Evolutionary conservation across 2,329 filamentous ascomycete genomes (phyloP).

Genomic region (Onygenales sp.): DNA sequence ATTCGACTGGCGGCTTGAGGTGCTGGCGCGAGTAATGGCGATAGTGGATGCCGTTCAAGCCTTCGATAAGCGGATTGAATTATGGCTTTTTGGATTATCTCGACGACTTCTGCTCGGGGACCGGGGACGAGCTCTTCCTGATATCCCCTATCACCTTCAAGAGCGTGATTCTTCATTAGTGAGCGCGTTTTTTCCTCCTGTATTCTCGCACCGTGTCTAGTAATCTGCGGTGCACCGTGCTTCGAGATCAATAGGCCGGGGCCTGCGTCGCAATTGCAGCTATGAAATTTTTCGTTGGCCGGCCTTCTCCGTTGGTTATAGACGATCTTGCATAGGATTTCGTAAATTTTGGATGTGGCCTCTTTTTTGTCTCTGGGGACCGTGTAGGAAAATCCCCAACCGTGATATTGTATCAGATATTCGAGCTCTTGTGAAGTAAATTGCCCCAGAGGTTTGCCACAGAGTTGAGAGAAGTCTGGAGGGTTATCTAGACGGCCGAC

Average conservation of each 20-base stretch:
- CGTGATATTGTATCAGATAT: constrained; percentile 8
- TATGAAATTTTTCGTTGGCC: constrained; percentile 9
- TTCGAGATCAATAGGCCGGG: constrained; percentile 8
- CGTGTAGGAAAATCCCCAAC: constrained; percentile 8
- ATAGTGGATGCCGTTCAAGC: constrained; percentile 21
- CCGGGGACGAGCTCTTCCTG: background rate
- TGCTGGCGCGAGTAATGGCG: constrained; percentile 6
- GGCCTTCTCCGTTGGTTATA: constrained; percentile 10
- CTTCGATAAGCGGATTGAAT: constrained; percentile 18
- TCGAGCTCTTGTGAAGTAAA: constrained; percentile 7
- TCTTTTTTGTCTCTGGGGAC: background rate
- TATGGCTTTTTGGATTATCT: constrained; percentile 19
- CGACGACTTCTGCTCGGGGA: constrained; percentile 1
- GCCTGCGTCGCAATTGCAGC: constrained; percentile 10
- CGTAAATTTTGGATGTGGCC: background rate
- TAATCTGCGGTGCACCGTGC: constrained; percentile 9
- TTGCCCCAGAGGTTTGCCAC: constrained; percentile 1
- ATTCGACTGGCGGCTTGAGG: background rate
- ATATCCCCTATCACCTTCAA: background rate
- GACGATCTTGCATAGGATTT: constrained; percentile 9
- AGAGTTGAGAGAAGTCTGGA: constrained; percentile 1
- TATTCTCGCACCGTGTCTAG: constrained; percentile 5
- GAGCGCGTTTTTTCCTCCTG: background rate
- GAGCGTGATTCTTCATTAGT: background rate
- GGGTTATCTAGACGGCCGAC: background rate